Evolutionary conservation across 352 stramenopile genomes (phyloP), one percentile per base, ranked within the genome.

Genomic region (Phytophthora macrochlamydospora): DNA sequence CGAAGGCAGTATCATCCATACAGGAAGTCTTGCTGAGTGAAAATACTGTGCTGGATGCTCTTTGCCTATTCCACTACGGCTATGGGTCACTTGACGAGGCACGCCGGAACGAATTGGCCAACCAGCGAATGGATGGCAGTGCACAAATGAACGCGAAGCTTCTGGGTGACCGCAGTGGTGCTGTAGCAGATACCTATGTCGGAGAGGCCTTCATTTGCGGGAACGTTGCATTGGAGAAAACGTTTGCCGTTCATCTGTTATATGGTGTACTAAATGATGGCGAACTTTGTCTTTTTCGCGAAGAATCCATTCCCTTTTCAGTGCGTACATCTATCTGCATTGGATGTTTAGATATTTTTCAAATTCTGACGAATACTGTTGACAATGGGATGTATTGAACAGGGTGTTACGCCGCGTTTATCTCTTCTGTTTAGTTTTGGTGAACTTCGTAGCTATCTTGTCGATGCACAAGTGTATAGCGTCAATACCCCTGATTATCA

Each of bases 11-110:
- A 29, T 63, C 65, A 2, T 83, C 71, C 31, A 75, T 94, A 32
- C 65, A 71, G 7, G 84, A 92, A 49, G 69, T 73, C 0, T 77
- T 94, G 18, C 46, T 93, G n/a, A 79, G 85, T 18, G 83, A 92
- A 68, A 53, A 28, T 18, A 91, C 88, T n/a, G 78, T 92, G 24
- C 76, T 92, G 57, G 71, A 87, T 30, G 84, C 83, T 29, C 57
- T 94, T 9, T 89, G 77, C 43, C 53, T 91, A 56, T 90, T 90
- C 24, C 86, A 94, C 46, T 92, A 92, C 43, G 86, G 84, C 6
- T 81, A 83, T 45, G 72, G 60, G 0, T 90, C 75, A 37, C 60
- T 92, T 6, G 76, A 85, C 1, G 83, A 94, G 58, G 75, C 81
- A 2, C 73, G 71, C 7, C 70, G 69, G 2, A 81, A 86, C 46